Base-by-base conservation (phyloP, 768 basidiomycete genomes). In the Leccinellum albellum region DNA sequence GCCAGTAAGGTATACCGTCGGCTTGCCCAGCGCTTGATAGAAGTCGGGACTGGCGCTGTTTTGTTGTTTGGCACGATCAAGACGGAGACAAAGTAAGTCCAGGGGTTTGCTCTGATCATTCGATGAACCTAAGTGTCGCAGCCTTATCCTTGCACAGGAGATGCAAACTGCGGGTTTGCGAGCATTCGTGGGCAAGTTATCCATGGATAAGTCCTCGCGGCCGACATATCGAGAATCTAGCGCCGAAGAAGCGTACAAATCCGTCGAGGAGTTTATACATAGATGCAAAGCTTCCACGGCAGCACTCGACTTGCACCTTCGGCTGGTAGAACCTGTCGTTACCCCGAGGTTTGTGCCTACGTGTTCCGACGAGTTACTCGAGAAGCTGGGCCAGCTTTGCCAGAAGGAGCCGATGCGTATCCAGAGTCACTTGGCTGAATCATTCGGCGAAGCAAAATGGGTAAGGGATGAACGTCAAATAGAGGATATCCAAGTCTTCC, bases 261-360 rank as follows among this genome's bases (percentile, higher is more conserved):
- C 85, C 1, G 85, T 85, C 0, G 57, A 70, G 10, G 74, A 77
- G 0, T 95, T 94, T 62, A 79, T 87, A 45, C 66, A 76, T 3
- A 71, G 69, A 23, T 86, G 88, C 51, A 70, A 66, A 26, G 65
- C 71, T 1, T 67, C 82, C 9, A 72, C 75, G 5, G 64, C 74
- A 5, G 55, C 72, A 21, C 67, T 84, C 1, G 79, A 79, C 0
- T 49, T 66, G 3, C 78, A 84, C 61, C 64, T 68, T 45, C 77
- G 79, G 10, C 77, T 91, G 9, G 80, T 94, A 4, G 81, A 88
- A 55, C 94, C 94, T 1, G 89, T 95, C 10, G 71, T 96, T 54
- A 94, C 94, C 0, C 94, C 94, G 0, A 83, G 94, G 17, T 96
- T 95, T 61, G 86, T 95, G 3, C 94, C 94, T 1, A 92, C 92